Conservation (phyloP, 441 rosid species). For the Brassica balearica region DNA sequence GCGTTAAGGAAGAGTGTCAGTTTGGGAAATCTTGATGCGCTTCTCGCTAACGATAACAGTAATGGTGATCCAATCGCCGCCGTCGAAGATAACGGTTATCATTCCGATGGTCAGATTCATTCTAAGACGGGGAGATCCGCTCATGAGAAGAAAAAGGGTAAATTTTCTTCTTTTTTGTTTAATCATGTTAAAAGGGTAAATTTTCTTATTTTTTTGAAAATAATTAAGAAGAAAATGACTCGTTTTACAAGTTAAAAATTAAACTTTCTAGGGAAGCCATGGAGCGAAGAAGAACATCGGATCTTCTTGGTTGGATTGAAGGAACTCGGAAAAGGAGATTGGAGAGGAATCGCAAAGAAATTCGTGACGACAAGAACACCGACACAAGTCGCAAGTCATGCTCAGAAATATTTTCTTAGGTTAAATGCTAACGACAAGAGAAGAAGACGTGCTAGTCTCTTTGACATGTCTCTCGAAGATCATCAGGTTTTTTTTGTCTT, state of each 20-base stretch:
- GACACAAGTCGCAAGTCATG: constrained; percentile 82
- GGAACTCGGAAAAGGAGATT: constrained; percentile 70
- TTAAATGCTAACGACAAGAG: constrained; percentile 47
- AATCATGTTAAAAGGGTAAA: too few species aligned
- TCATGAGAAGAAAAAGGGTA: constrained; percentile 58
- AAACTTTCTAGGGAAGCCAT: constrained; percentile 59
- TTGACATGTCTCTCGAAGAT: constrained; percentile 56
- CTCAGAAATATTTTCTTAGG: constrained; percentile 74
- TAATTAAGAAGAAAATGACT: not conserved
- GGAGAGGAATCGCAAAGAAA: constrained; percentile 72
- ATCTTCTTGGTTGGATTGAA: constrained; percentile 60
- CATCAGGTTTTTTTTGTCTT: constrained; percentile 30
- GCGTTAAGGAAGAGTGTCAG: constrained; percentile 56
- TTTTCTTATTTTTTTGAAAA: not conserved
- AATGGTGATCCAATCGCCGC: constrained; percentile 25
- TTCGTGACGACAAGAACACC: constrained; percentile 67
- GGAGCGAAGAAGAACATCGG: constrained; percentile 76
- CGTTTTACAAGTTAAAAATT: not conserved
- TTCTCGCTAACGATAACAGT: constrained; percentile 19
- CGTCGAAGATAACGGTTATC: constrained; percentile 49
- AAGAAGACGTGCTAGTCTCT: constrained; percentile 69
- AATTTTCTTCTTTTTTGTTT: not conserved
- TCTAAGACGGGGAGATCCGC: constrained; percentile 38
- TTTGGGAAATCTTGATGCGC: constrained; percentile 49
- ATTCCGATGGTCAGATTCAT: constrained; percentile 60